Evolutionary conservation across 306 rosid species (phyloP).

Genomic region (Delonix regia): DNA sequence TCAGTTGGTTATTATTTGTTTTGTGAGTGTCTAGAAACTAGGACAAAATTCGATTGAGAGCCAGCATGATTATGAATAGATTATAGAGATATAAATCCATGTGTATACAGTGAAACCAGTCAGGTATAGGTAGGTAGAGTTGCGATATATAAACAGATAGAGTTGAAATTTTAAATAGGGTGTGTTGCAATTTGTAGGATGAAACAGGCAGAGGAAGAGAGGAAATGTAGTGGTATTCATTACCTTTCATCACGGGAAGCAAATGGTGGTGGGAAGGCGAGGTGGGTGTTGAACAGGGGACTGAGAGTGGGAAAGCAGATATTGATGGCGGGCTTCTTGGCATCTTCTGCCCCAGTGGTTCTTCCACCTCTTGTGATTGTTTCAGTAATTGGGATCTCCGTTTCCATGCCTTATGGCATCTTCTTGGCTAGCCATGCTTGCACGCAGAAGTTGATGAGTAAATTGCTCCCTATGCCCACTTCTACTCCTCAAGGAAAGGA

Average conservation of each 20-base stretch:
- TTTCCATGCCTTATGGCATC: constrained; percentile 66
- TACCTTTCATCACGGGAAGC: constrained; percentile 13
- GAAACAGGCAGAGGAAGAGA: constrained; percentile 55
- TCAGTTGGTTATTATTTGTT: not conserved
- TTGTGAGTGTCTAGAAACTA: not conserved
- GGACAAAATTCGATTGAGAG: not conserved
- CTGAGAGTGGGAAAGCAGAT: constrained; percentile 59
- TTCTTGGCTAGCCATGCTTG: constrained; percentile 65
- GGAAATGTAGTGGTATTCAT: constrained; percentile 37
- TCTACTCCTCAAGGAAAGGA: not conserved
- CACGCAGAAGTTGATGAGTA: constrained; percentile 61
- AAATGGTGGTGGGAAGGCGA: constrained; percentile 31
- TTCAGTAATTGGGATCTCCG: constrained; percentile 72
- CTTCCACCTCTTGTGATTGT: constrained; percentile 69
- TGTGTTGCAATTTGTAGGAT: constrained; percentile 37
- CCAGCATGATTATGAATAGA: not conserved
- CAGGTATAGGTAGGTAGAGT: too few relatives aligned
- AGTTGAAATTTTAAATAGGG: not conserved
- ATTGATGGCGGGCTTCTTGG: constrained; percentile 56
- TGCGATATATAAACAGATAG: too few relatives aligned
- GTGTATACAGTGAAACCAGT: too few relatives aligned
- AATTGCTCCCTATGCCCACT: constrained; percentile 57
- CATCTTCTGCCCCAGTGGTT: constrained; percentile 65
- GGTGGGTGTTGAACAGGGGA: constrained; percentile 48
- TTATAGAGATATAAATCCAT: too few relatives aligned